Base-by-base conservation (phyloP, 2,329 filamentous ascomycete species). In the Pezicula carpinea region DNA sequence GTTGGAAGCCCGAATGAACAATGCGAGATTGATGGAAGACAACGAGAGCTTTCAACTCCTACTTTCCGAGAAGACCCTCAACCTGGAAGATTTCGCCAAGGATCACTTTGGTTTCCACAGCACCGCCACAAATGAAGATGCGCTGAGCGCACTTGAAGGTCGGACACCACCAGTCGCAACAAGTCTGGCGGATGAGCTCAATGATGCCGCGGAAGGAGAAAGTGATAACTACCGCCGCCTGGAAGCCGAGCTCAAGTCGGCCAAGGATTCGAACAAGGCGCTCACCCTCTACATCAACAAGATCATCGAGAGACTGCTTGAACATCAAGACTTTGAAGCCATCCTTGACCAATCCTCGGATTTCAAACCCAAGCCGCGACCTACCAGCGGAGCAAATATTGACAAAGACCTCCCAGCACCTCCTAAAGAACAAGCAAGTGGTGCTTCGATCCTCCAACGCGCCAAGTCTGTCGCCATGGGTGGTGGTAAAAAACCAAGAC, bases 211-310 rank as follows among this genome's bases (percentile, higher is more conserved):
- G 49, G 81, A 84, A 46, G 77, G 77, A 36, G 82, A 87, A 52
- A 69, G 72, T 54, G 79, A 82, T 46, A 70, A 69, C 39, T 76
- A 80, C 55, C 84, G 84, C 59, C 82, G 81, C 44, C 74, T 93
- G 11, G 91, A 96, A 64, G 69, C 75, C 10, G 92, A 97, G 59
- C 68, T 93, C 56, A 89, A 87, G 67, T 76, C 80, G 7, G 73
- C 89, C 58, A 92, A 88, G 70, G 92, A 96, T 65, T 85, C 96
- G 72, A 97, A 99, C 75, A 97, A 97, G 73, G 93, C 93, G 23
- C 75, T 99, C 58, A 95, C 90, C 19, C 75, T 97, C 55, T 99
- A 99, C 72, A 96, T 99, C 74, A 96, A 97, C 79, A 95, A 93
- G 72, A 97, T 99, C 66, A 96, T 99, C 65, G 93, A 93, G 66